phyloP scores from a whole-genome alignment of 2,329 filamentous ascomycete species.

The Aspergillus sp. region DNA sequence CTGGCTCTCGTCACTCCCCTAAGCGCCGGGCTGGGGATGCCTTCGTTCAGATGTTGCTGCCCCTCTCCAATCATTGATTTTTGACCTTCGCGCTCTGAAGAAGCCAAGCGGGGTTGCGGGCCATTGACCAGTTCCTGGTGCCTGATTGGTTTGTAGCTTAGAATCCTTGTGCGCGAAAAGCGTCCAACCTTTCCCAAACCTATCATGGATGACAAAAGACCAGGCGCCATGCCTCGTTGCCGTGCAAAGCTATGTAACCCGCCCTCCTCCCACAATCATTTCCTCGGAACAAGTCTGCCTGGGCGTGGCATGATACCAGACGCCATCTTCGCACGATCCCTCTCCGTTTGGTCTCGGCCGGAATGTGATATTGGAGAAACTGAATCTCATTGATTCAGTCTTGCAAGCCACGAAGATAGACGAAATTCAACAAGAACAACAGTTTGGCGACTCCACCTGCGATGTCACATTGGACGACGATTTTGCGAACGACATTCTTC shows the following conservation, averaged over 20 bases:
- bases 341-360: conserved; percentile 10
- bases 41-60: background rate
- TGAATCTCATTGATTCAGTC: conserved; percentile 6
- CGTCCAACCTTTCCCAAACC: conserved; percentile 8
- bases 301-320: conserved; percentile 9
- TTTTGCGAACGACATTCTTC: background rate
- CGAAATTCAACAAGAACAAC: background rate
- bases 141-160: conserved; percentile 14
- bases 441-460: conserved; percentile 4
- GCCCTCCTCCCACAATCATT: conserved; percentile 11
- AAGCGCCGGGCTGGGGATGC: conserved; percentile 16
- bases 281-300: background rate
- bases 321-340: background rate
- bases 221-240: conserved; percentile 17
- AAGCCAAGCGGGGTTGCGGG: conserved; percentile 14
- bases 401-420: background rate
- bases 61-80: conserved; percentile 14
- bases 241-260: conserved; percentile 19
- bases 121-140: background rate
- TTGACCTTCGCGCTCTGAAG: conserved; percentile 12
- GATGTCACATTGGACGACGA: conserved; percentile 15
- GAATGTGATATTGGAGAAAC: conserved; percentile 15
- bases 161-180: conserved; percentile 9
- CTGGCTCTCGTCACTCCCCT: conserved; percentile 4
- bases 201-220: conserved; percentile 5